phyloP scores from a whole-genome alignment of 768 basidiomycete genomes.

The Thelephora aurantiotincta region DNA sequence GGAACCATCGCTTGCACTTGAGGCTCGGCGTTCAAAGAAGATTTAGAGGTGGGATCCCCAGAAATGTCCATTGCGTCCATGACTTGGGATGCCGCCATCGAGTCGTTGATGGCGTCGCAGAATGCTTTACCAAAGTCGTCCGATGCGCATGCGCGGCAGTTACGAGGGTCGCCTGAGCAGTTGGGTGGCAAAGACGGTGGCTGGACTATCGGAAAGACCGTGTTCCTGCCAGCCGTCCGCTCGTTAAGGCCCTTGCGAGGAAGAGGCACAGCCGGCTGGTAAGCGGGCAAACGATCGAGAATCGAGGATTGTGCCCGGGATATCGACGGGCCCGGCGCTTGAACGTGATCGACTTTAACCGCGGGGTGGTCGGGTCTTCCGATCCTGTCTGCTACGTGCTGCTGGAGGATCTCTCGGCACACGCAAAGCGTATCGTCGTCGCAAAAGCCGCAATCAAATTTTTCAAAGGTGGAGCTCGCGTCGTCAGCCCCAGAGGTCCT shows the following conservation, averaged over 20 bases:
- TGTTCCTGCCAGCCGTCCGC: conserved; percentile 19
- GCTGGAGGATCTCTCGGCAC: conserved; percentile 53
- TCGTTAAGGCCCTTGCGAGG: conserved; percentile 34
- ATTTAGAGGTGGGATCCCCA: background rate
- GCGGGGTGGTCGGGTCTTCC: conserved; percentile 5
- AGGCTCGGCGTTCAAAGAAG: background rate
- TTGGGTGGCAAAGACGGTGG: conserved; percentile 15
- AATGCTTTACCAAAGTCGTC: conserved; percentile 84
- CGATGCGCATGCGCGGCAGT: conserved; percentile 75
- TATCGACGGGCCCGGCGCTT: conserved; percentile 8
- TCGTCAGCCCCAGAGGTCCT: conserved; percentile 18
- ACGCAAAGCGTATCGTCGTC: conserved; percentile 50
- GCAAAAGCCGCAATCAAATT: conserved; percentile 67
- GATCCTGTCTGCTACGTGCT: conserved; percentile 23
- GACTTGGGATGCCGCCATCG: conserved; percentile 28
- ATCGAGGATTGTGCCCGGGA: conserved; percentile 33
- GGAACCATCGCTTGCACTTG: conserved; percentile 43
- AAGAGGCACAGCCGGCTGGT: conserved; percentile 73
- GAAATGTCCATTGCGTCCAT: background rate
- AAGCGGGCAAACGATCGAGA: conserved; percentile 64
- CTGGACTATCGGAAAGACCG: conserved; percentile 39
- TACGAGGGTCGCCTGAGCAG: conserved; percentile 79
- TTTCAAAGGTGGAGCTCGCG: conserved; percentile 20
- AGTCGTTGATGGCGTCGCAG: conserved; percentile 59
- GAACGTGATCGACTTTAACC: conserved; percentile 4